Percentiles rank a stretch among this genome's conserved stretches.
Conservation (phyloP, 352 stramenopile species). For the Globisporangium yorkense region DNA sequence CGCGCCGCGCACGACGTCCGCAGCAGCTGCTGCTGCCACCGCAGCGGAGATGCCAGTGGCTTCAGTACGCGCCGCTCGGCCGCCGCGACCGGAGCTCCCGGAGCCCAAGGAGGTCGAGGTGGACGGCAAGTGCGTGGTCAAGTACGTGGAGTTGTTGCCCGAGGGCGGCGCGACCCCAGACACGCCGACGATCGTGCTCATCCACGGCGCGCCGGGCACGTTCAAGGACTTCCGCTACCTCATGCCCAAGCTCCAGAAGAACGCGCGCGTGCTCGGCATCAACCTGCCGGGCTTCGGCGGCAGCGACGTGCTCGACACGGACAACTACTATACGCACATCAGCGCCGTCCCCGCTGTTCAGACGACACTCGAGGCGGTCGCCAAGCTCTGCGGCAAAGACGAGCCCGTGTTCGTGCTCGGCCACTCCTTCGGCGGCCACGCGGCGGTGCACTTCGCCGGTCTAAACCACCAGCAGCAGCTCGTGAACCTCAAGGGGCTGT, state of each 20-base stretch:
- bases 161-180: neutral
- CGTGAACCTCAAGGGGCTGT: conserved; percentile 38
- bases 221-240: conserved; percentile 64
- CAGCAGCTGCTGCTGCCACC: neutral
- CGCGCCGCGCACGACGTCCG: neutral
- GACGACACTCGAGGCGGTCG: conserved; percentile 36
- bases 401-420: conserved; percentile 9
- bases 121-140: conserved; percentile 34
- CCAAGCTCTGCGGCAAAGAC: conserved; percentile 21
- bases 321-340: conserved; percentile 40
- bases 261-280: conserved; percentile 44
- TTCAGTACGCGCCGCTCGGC: neutral
- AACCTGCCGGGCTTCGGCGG: conserved; percentile 59
- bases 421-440: conserved; percentile 13
- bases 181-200: conserved; percentile 40
- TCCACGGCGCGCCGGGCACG: conserved; percentile 59
- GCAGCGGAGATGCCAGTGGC: neutral
- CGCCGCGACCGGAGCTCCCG: conserved; percentile 18
- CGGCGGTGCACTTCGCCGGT: conserved; percentile 40
- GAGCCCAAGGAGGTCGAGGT: conserved; percentile 22
- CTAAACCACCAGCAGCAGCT: conserved; percentile 23
- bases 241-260: conserved; percentile 36
- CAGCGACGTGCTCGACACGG: conserved; percentile 28
- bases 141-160: conserved; percentile 30
- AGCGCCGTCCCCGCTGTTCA: conserved; percentile 26